Base-by-base conservation (phyloP, 202 grass and related monocot genomes). In the Bolboschoenoplectus hybrid region DNA sequence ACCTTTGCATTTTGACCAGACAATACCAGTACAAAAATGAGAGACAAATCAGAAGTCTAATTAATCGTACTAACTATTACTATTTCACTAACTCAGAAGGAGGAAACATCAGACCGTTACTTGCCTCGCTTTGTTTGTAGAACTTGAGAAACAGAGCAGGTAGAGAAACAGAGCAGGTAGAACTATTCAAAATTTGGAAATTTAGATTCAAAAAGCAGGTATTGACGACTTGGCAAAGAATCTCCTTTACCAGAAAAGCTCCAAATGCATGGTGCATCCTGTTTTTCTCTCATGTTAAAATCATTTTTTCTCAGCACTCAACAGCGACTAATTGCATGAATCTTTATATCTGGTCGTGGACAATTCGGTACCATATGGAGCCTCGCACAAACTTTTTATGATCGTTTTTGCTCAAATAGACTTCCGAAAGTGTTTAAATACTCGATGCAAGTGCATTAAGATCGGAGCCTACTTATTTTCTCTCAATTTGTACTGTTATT, bases 311-410 rank as follows among this genome's bases (percentile, higher is more conserved):
- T 26, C 26, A 26, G 26, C 26, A 26, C 26, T 51, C 13, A 74
- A 74, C 71, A 74, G 71, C 45, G 45, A 74, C 46, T 49, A 10
- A 74, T 51, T 52, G 71, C n/a, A 52, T 52, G 46, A 74, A 74
- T 74, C 43, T 73, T 73, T 10, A 47, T 10, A 47, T 49, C 63
- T 65, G 12, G 9, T n/a, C 19, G 34, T n/a, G 20, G 8, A 66
- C 20, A 6, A 16, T 57, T 57, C 16, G 55, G 38, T 68, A 7
- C 36, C 17, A 40, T 5, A 16, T n/a, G 13, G 14, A 69, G 6
- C 67, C 5, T 69, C 16, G 38, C 67, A n/a, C 38, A 39, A 69
- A 44, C 12, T 62, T 26, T 62, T 6, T 6, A 62, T 62, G 16
- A 16, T 62, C 58, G 6, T 62, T 62, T 62, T 8, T 62, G n/a